Evolutionary conservation across 2,329 filamentous ascomycete genomes (phyloP).

Genomic region (Neopestalotiopsis clavispora): DNA sequence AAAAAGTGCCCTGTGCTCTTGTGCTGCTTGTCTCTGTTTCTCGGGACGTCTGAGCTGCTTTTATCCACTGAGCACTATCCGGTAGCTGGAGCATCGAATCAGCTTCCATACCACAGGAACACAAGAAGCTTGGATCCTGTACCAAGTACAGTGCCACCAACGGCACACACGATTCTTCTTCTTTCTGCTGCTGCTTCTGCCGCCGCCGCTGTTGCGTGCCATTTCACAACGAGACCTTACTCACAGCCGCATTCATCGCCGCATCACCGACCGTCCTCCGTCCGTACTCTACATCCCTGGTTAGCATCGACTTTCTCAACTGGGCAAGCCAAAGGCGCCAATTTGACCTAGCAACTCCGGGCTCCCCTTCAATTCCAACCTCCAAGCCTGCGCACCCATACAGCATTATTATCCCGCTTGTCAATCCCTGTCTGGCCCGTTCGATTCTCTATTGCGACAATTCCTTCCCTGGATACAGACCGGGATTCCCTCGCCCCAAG

Average conservation of each 20-base stretch:
- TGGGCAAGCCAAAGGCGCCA: constrained; percentile 14
- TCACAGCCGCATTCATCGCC: constrained; percentile 14
- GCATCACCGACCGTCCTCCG: neutral
- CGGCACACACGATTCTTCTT: neutral
- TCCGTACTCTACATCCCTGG: constrained; percentile 11
- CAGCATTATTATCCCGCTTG: constrained; percentile 11
- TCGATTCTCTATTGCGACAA: constrained; percentile 10
- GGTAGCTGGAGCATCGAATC: constrained; percentile 1
- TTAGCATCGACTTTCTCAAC: constrained; percentile 7
- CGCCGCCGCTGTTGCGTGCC: no score
- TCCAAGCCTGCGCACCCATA: neutral
- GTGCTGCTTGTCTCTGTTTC: constrained; percentile 8
- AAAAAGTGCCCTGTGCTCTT: constrained; percentile 5
- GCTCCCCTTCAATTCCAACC: constrained; percentile 12
- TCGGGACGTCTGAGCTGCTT: neutral
- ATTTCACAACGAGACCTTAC: neutral
- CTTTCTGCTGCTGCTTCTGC: neutral
- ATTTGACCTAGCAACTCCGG: constrained; percentile 14
- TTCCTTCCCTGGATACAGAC: constrained; percentile 5
- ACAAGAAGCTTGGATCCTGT: constrained; percentile 14
- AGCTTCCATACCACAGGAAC: neutral
- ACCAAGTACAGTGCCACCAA: constrained; percentile 14
- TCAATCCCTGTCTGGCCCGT: constrained; percentile 5
- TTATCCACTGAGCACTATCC: constrained; percentile 10
- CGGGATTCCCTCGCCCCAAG: constrained; percentile 9